Evolutionary conservation across 768 basidiomycete genomes (phyloP).

Genomic region (Macrolepiota dolichaula): DNA sequence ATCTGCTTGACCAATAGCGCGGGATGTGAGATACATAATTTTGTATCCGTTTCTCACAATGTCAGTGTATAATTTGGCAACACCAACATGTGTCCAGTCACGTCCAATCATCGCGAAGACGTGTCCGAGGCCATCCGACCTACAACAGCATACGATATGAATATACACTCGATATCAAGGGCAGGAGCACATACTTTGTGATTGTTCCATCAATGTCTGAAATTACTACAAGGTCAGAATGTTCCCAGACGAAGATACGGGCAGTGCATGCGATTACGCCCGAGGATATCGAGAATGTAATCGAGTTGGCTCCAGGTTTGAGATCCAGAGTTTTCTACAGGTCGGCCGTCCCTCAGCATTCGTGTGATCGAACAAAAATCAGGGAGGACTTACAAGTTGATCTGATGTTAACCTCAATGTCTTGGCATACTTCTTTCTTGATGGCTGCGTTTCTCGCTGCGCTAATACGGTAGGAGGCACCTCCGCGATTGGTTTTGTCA

Average conservation of each 20-base stretch:
- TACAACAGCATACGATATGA: slow-evolving; percentile 25
- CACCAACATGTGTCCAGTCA: slow-evolving; percentile 97
- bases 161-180: background rate
- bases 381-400: slow-evolving; percentile 65
- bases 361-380: background rate
- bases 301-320: slow-evolving; percentile 83
- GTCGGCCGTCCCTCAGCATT: background rate
- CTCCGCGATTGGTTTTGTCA: background rate
- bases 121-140: slow-evolving; percentile 94
- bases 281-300: slow-evolving; percentile 90
- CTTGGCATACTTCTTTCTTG: slow-evolving; percentile 72
- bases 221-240: slow-evolving; percentile 85
- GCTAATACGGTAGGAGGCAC: slow-evolving; percentile 14
- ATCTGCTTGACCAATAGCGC: slow-evolving; percentile 97
- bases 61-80: slow-evolving; percentile 96
- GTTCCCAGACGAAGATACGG: slow-evolving; percentile 93
- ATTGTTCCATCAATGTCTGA: slow-evolving; percentile 99
- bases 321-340: slow-evolving; percentile 81
- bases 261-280: slow-evolving; percentile 85
- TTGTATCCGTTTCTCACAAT: slow-evolving; percentile 95
- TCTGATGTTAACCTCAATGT: slow-evolving; percentile 91
- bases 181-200: slow-evolving; percentile 68
- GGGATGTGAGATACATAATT: slow-evolving; percentile 95
- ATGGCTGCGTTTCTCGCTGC: slow-evolving; percentile 4
- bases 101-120: slow-evolving; percentile 97